phyloP scores from a whole-genome alignment of 2,329 filamentous ascomycete genomes.

The Sarocladiaceae sp. region DNA sequence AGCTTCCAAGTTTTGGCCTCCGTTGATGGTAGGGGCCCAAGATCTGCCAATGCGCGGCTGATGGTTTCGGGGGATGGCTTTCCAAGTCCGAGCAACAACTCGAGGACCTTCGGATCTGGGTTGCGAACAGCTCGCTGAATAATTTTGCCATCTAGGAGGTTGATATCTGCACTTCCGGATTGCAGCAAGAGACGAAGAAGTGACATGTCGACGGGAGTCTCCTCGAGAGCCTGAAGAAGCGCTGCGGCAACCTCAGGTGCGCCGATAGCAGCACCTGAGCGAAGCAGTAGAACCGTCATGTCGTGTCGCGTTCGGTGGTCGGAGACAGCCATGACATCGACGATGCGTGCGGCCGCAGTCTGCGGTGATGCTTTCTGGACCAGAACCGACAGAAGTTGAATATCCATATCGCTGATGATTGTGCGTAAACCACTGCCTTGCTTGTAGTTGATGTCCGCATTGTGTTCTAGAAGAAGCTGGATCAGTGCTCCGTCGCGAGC shows the following conservation, averaged over 20 bases:
- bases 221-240: conserved; percentile 34
- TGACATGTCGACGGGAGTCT: conserved; percentile 42
- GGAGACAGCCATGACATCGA: conserved; percentile 38
- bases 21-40: conserved; percentile 37
- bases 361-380: conserved; percentile 40
- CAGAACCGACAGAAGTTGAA: conserved; percentile 37
- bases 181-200: conserved; percentile 43
- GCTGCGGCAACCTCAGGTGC: conserved; percentile 35
- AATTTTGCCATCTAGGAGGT: conserved; percentile 37
- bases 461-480: conserved; percentile 42
- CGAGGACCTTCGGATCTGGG: conserved; percentile 41
- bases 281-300: conserved; percentile 41
- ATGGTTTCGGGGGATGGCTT: conserved; percentile 38
- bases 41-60: conserved; percentile 32
- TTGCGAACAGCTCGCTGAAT: conserved; percentile 34
- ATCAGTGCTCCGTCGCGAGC: conserved; percentile 46
- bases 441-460: conserved; percentile 49
- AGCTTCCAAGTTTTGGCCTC: conserved; percentile 44
- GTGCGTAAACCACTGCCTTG: conserved; percentile 42
- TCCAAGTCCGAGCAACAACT: conserved; percentile 39
- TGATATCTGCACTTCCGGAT: conserved; percentile 47
- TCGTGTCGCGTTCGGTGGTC: conserved; percentile 37
- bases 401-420: conserved; percentile 42
- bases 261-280: conserved; percentile 36
- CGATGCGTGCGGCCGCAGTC: conserved; percentile 41